phyloP scores from a whole-genome alignment of 768 basidiomycete species.

The Rhodosporidiobolus sp. region DNA sequence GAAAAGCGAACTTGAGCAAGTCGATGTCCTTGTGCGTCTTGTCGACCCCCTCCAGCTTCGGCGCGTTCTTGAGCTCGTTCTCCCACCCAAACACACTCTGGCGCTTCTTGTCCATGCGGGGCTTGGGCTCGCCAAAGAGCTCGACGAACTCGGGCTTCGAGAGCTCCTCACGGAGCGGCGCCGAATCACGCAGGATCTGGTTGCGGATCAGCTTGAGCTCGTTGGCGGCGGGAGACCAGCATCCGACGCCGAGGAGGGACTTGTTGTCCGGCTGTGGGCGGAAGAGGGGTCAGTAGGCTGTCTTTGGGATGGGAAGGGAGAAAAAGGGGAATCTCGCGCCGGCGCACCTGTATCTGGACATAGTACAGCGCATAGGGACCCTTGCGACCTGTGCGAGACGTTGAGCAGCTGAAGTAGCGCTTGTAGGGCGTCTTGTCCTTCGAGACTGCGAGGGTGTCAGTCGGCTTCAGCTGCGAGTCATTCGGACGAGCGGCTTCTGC shows the following conservation, averaged over 20 bases:
- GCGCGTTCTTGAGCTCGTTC: slow-evolving; percentile 83
- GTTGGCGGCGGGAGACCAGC: slow-evolving; percentile 56
- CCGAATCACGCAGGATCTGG: slow-evolving; percentile 31
- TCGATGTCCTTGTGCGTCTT: slow-evolving; percentile 93
- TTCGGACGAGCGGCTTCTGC: too few relatives aligned
- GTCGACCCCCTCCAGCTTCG: slow-evolving; percentile 68
- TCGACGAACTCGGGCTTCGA: slow-evolving; percentile 67
- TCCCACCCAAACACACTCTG: slow-evolving; percentile 81
- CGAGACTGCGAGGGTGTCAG: slow-evolving; percentile 2
- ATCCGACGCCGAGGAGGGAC: slow-evolving; percentile 61
- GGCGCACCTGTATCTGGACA: slow-evolving; percentile 33
- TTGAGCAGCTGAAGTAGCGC: slow-evolving; percentile 69
- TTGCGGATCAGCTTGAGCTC: slow-evolving; percentile 75
- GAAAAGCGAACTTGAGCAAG: slow-evolving; percentile 61
- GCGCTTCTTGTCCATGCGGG: slow-evolving; percentile 52
- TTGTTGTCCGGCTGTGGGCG: slow-evolving; percentile 15
- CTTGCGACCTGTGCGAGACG: slow-evolving; percentile 84
- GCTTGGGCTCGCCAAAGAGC: slow-evolving; percentile 58
- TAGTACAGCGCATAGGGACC: slow-evolving; percentile 69
- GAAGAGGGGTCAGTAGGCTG: not conserved
- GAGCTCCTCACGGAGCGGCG: slow-evolving; percentile 55
- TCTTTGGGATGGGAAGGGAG: too few relatives aligned
- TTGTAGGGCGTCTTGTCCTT: slow-evolving; percentile 78
- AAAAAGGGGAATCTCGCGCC: not conserved
- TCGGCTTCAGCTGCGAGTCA: too few relatives aligned